These are phyloP conservation scores for Cladophialophora carrionii DNA, from an alignment of 2,329 filamentous ascomycete species.

Conservation along the genomic window DNA sequence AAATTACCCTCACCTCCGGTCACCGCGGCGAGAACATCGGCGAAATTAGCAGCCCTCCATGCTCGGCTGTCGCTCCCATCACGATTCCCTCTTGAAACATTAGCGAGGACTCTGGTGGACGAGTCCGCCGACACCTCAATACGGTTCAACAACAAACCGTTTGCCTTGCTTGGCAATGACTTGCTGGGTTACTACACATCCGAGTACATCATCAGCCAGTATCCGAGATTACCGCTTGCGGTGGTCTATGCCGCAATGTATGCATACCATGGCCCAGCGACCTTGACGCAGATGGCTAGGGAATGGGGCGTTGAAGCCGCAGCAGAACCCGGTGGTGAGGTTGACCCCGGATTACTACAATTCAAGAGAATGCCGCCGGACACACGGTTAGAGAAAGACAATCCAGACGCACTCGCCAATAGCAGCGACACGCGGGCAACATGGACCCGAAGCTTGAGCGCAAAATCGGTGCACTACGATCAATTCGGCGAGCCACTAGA, in stretches of 20 bases:
- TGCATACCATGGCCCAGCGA: conserved; percentile 76
- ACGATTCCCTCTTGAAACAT: conserved; percentile 80
- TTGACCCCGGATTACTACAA: conserved; percentile 88
- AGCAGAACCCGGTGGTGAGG: conserved; percentile 84
- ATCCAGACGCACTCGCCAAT: conserved; percentile 53
- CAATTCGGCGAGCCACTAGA: conserved; percentile 73
- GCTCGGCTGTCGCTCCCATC: conserved; percentile 81
- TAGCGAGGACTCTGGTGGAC: conserved; percentile 84
- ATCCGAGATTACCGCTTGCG: conserved; percentile 86
- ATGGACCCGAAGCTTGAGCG: conserved; percentile 72
- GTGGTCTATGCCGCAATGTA: conserved; percentile 84
- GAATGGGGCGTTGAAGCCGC: conserved; percentile 93
- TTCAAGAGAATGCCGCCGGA: conserved; percentile 61
- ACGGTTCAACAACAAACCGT: conserved; percentile 84
- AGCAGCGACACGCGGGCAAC: conserved; percentile 25
- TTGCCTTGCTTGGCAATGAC: conserved; percentile 78
- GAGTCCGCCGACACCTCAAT: conserved; percentile 77
- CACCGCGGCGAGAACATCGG: conserved; percentile 68
- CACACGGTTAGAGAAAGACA: not conserved
- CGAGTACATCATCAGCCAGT: conserved; percentile 85
- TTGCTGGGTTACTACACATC: conserved; percentile 86
- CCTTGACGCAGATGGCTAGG: conserved; percentile 71
- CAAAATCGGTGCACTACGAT: conserved; percentile 78
- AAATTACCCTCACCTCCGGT: conserved; percentile 72
- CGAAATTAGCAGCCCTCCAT: conserved; percentile 90